Percentiles rank a stretch among this genome's conserved stretches.
Evolutionary conservation across 768 basidiomycete genomes (phyloP).

Genomic region (Tylopilus sp.): DNA sequence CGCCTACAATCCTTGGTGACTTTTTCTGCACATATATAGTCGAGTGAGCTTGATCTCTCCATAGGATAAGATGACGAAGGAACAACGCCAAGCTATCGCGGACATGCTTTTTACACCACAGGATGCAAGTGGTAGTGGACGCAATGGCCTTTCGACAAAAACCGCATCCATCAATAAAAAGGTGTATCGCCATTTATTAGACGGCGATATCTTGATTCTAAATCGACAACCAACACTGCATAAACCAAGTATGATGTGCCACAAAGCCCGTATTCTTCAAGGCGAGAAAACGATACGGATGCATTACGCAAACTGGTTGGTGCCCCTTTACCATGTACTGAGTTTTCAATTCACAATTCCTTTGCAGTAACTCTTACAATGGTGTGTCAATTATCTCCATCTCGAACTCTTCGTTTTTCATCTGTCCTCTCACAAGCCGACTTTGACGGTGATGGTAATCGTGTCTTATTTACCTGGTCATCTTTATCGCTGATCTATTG

Average conservation of each 20-base stretch:
- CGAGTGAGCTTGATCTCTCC: constrained; percentile 2
- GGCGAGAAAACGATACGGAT: constrained; percentile 99
- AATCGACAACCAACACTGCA: constrained; percentile 98
- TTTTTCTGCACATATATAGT: background rate
- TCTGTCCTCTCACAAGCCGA: constrained; percentile 50
- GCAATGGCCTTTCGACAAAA: constrained; percentile 66
- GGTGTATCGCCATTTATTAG: constrained; percentile 90
- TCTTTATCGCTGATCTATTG: constrained; percentile 4
- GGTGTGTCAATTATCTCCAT: constrained; percentile 38
- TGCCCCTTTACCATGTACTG: constrained; percentile 13
- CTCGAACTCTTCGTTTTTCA: constrained; percentile 6
- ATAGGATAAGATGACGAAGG: constrained; percentile 81
- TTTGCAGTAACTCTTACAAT: constrained; percentile 89
- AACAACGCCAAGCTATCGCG: constrained; percentile 92
- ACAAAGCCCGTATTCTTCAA: constrained; percentile 84
- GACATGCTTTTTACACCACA: constrained; percentile 94
- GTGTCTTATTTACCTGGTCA: constrained; percentile 1
- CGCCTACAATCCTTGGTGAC: constrained; percentile 75
- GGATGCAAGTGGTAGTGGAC: constrained; percentile 47
- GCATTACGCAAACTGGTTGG: constrained; percentile 99
- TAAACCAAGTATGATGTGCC: constrained; percentile 99
- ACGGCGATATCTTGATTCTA: constrained; percentile 93
- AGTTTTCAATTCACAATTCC: constrained; percentile 14
- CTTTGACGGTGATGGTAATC: constrained; percentile 86
- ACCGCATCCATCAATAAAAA: constrained; percentile 91